Base-by-base conservation (phyloP, 352 stramenopile genomes). In the Pythium dissimile region DNA sequence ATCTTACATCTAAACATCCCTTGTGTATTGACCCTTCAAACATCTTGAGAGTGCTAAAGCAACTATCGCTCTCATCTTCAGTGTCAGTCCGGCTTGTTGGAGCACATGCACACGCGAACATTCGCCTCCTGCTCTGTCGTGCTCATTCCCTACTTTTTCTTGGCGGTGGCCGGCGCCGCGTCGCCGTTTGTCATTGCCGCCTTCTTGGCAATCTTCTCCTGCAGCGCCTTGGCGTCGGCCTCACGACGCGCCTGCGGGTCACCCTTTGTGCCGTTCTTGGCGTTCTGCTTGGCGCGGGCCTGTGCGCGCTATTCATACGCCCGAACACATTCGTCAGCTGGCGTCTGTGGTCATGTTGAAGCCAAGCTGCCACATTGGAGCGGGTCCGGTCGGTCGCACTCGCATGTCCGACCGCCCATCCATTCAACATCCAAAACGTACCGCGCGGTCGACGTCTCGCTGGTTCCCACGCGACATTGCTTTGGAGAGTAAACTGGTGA, bases 161-260 rank as follows among this genome's bases (percentile, higher is more conserved):
- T 60, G 30, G 41, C 28, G 52, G 31, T 52, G 39, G 28, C 42
- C 4, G 6, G 30, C 3, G 24, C 38, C 6, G 59, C 43, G 24
- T 69, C 71, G 3, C 75, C 80, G 1, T 71, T 62, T 58, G 88
- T 89, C 69, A 74, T 73, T 0, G 77, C 77, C 13, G 75, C 77
- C 52, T 92, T 92, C 26, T 77, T 80, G 2, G 79, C 82, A 26
- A 92, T 89, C 49, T 92, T 92, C 59, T 92, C 82, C 60, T 88
- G 77, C 21, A 92, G 61, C 11, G 82, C 82, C 69, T 89, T 89
- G 21, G 80, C 79, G 47, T 92, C 79, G 3, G 82, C 79, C 44
- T 92, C 82, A 4, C 80, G 71, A 11, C 77, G 79, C 8, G 79
- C 77, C 12, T 73, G 64, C 11, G 77, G 74, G 52, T 88, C 80